Evolutionary conservation across 495 filamentous ascomycete species (phyloP), one percentile per base, ranked within the genome.

Genomic region (Penicillium canariense): DNA sequence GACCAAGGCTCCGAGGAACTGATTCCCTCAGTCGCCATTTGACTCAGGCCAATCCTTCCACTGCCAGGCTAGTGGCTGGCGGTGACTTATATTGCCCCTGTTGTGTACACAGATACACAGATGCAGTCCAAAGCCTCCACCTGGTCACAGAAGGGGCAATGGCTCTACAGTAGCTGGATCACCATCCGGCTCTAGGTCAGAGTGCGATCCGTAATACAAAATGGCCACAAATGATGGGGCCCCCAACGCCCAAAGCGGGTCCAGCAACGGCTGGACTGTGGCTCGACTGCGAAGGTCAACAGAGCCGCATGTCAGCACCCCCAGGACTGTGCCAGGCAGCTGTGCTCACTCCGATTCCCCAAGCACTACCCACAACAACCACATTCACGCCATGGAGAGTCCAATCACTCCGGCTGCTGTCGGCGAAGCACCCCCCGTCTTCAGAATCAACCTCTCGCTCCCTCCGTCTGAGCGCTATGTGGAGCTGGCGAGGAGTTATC

Each of bases 391-490:
- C 42, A 50, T 52, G 49, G 44, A 34, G 15, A 3, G 27, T 18
- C 9, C 52, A 2, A 11, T 3, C 11, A 12, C 40, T 6, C 17
- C 46, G 11, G 25, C 30, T 12, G n/a, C 26, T 20, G 12, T 34
- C 11, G 61, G 58, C 5, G 38, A 61, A 8, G 25, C 35, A 7
- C 63, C 66, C 25, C 77, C 78, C 10, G 55, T 58, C 36, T 82
- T 80, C 67, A 75, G 51, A 31, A 83, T 88, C 57, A 75, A 88
- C 55, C 75, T 88, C 11, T 82, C 81, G 0, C 74, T 79, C 9
- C 76, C 83, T 5, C 84, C 85, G 23, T 38, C 58, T 14, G 66
- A 81, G 47, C 75, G 84, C 23, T 87, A 87, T 64, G 63, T 75
- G 43, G 56, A 73, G 14, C 54, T 86, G 1, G 77, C 76, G 15